Percentiles rank a stretch among this genome's conserved stretches.
Conservation (phyloP, 192 early-diverging fungal species). For the Pilobolus umbonatus region DNA sequence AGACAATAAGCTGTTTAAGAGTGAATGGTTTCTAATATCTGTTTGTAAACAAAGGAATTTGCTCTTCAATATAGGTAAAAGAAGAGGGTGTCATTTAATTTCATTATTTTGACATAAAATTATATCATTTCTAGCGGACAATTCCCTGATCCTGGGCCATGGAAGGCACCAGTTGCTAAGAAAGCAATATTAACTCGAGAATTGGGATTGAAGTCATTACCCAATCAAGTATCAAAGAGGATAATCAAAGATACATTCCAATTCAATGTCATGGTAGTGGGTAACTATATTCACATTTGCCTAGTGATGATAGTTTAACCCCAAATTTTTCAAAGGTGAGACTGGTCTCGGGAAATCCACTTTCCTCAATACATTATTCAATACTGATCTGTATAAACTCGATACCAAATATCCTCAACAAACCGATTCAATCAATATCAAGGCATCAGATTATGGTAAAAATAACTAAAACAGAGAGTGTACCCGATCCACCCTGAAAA, state of each 20-base stretch:
- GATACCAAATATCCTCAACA: constrained; percentile 44
- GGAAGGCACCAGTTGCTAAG: constrained; percentile 73
- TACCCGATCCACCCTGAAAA: not conserved
- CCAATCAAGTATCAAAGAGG: constrained; percentile 61
- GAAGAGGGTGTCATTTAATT: not conserved
- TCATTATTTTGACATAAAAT: not conserved
- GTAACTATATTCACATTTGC: constrained; percentile 36
- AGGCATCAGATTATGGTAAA: constrained; percentile 73
- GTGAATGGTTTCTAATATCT: not conserved
- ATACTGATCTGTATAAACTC: constrained; percentile 86
- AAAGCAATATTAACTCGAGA: constrained; percentile 44
- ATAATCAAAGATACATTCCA: constrained; percentile 72
- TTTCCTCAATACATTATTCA: constrained; percentile 98
- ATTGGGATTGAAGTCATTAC: constrained; percentile 70
- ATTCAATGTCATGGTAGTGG: constrained; percentile 95
- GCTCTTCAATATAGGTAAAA: constrained; percentile 53
- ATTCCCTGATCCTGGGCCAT: constrained; percentile 79
- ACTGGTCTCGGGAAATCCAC: constrained; percentile 99
- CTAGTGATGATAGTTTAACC: not conserved
- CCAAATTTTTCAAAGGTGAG: constrained; percentile 69
- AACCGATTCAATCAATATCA: constrained; percentile 87
- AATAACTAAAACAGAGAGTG: not conserved
- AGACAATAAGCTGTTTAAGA: not conserved
- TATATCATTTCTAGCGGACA: constrained; percentile 34
- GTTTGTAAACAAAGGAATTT: constrained; percentile 40